These are phyloP conservation scores for Fomitopsis betulina DNA, from an alignment of 1,284 basidiomycete genomes.

Conservation along the genomic window DNA sequence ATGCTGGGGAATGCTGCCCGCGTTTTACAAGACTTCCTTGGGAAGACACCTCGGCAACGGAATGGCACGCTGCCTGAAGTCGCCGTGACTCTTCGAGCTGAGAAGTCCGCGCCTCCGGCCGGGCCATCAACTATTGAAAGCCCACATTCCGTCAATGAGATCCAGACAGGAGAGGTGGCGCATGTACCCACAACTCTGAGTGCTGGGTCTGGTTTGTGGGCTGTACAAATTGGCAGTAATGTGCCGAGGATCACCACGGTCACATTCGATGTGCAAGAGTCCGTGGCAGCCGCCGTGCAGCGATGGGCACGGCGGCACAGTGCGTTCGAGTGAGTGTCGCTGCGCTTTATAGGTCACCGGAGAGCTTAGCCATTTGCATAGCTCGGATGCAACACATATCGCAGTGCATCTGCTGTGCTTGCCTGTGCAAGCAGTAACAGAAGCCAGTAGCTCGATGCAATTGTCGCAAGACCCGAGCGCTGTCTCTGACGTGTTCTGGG, in stretches of 20 bases:
- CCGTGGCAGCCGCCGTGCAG: conserved; percentile 22
- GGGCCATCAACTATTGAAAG: neutral
- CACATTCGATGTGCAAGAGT: conserved; percentile 31
- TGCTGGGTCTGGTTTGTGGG: conserved; percentile 38
- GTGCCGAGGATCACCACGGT: conserved; percentile 24
- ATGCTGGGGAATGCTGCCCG: neutral
- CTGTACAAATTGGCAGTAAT: conserved; percentile 28
- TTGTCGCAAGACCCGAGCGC: conserved; percentile 23
- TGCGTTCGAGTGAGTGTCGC: conserved; percentile 20
- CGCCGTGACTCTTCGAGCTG: neutral
- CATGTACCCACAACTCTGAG: neutral
- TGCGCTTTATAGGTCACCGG: neutral
- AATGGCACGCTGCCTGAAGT: neutral
- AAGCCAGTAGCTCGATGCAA: conserved; percentile 23
- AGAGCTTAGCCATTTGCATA: neutral
- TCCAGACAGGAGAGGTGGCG: neutral
- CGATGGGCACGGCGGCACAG: conserved; percentile 20
- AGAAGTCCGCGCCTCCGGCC: neutral
- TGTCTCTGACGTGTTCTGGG: conserved; percentile 28
- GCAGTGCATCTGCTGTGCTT: conserved; percentile 39
- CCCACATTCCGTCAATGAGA: neutral
- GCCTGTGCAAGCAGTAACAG: conserved; percentile 24
- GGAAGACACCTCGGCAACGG: neutral
- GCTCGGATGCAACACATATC: conserved; percentile 20
- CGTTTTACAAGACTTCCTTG: neutral